Conservation (phyloP, 2,329 filamentous ascomycete species). For the Mariannaea elegans region DNA sequence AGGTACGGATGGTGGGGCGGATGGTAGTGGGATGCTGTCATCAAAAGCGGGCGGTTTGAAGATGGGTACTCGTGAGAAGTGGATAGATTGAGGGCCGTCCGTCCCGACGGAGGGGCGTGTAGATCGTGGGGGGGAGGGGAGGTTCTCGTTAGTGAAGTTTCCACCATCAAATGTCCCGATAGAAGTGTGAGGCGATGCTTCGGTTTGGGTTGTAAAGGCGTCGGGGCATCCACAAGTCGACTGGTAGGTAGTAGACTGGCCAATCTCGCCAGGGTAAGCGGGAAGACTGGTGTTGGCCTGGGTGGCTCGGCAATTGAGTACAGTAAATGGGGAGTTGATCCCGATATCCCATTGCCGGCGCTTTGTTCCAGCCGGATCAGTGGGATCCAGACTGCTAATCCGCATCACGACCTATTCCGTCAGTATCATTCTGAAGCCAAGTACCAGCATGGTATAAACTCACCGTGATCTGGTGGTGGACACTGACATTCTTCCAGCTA, state of each 20-base stretch:
- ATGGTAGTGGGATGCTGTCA: not conserved
- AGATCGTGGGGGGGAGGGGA: not conserved
- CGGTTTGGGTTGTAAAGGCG: constrained; percentile 27
- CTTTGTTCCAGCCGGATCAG: constrained; percentile 75
- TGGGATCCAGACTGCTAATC: constrained; percentile 82
- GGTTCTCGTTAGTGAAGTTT: not conserved
- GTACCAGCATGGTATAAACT: constrained; percentile 32
- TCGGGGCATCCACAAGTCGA: constrained; percentile 65
- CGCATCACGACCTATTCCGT: constrained; percentile 82
- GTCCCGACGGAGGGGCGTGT: not conserved
- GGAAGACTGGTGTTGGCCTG: constrained; percentile 88
- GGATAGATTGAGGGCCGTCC: not conserved
- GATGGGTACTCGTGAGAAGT: not conserved
- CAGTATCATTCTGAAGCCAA: no score
- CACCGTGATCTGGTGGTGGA: constrained; percentile 97
- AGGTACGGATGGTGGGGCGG: not conserved
- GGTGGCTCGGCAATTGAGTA: constrained; percentile 92
- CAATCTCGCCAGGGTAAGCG: constrained; percentile 71
- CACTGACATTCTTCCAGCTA: constrained; percentile 92
- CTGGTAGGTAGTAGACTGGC: constrained; percentile 54
- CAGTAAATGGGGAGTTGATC: constrained; percentile 94
- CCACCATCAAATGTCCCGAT: not conserved
- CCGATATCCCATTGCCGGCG: constrained; percentile 94
- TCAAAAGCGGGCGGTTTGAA: not conserved
- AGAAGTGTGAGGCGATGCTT: not conserved